A percentile compares a stretch with the other conserved stretches of the same genome.
These are phyloP conservation scores for Kwoniella botswanensis DNA, from an alignment of 768 basidiomycete species.

Conservation along the genomic window DNA sequence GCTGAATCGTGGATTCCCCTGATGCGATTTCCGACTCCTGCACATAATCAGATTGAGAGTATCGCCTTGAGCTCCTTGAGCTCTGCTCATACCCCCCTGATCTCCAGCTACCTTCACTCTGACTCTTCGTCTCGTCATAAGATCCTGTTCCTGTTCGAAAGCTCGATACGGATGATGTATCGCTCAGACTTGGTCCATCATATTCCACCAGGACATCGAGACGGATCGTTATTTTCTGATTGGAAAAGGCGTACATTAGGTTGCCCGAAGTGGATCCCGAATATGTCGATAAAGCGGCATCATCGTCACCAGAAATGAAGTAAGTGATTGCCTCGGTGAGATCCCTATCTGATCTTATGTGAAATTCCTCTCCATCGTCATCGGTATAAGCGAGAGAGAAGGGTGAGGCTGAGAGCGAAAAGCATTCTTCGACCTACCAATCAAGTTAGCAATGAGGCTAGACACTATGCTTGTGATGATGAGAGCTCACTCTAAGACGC, in stretches of 20 bases:
- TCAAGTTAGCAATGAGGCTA: background rate
- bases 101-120: slow-evolving; percentile 36
- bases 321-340: slow-evolving; percentile 86
- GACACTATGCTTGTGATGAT: background rate
- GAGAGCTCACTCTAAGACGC: slow-evolving; percentile 68
- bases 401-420: slow-evolving; percentile 70
- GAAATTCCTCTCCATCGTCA: slow-evolving; percentile 73
- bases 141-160: slow-evolving; percentile 69
- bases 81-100: slow-evolving; percentile 19
- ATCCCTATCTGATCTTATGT: slow-evolving; percentile 71
- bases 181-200: slow-evolving; percentile 87
- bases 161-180: slow-evolving; percentile 80
- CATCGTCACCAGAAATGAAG: slow-evolving; percentile 77
- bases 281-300: slow-evolving; percentile 71
- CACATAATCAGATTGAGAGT: background rate
- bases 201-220: slow-evolving; percentile 83
- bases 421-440: slow-evolving; percentile 79
- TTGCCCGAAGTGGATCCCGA: slow-evolving; percentile 61
- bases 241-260: slow-evolving; percentile 57
- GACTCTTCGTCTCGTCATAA: slow-evolving; percentile 56
- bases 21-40: background rate
- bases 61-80: background rate
- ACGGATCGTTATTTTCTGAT: slow-evolving; percentile 73
- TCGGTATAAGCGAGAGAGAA: slow-evolving; percentile 83
- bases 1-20: background rate